Percentiles rank a stretch among this genome's conserved stretches.
Conservation (phyloP, 441 rosid species). For the Erysimum pusillum region DNA sequence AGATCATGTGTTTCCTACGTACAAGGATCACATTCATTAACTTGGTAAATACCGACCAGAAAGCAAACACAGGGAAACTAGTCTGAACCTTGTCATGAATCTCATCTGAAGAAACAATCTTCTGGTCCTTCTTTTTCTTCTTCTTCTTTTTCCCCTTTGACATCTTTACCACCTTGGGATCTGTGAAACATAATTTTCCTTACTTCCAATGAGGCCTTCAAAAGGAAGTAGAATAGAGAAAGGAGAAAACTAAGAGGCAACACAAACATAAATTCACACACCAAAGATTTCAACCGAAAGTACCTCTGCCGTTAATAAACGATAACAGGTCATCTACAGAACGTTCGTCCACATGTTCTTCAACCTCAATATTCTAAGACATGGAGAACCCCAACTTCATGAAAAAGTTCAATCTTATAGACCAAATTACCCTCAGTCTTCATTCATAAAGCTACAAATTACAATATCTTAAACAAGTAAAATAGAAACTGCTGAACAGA, state of each 20-base stretch:
- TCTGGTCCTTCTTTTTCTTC: slow-evolving; percentile 70
- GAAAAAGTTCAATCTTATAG: slow-evolving; percentile 21
- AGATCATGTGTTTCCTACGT: slow-evolving; percentile 58
- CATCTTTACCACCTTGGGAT: slow-evolving; percentile 66
- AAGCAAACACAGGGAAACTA: slow-evolving; percentile 31
- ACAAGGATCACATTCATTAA: slow-evolving; percentile 26
- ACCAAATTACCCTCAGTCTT: slow-evolving; percentile 4
- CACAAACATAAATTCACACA: slow-evolving; percentile 31
- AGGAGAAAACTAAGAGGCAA: slow-evolving; percentile 52
- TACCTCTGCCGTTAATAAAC: slow-evolving; percentile 86
- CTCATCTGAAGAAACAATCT: slow-evolving; percentile 49
- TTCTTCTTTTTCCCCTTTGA: slow-evolving; percentile 80
- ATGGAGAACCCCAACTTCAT: slow-evolving; percentile 38
- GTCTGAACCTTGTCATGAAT: slow-evolving; percentile 53
- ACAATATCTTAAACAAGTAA: slow-evolving; percentile 8
- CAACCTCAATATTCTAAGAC: slow-evolving; percentile 69
- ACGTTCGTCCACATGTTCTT: slow-evolving; percentile 77
- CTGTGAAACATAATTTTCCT: slow-evolving; percentile 62
- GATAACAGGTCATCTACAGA: slow-evolving; percentile 90
- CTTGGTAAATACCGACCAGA: slow-evolving; percentile 29
- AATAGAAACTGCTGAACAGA: slow-evolving; percentile 34
- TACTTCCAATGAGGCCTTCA: slow-evolving; percentile 53
- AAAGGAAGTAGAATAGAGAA: slow-evolving; percentile 53
- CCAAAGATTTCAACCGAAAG: slow-evolving; percentile 40
- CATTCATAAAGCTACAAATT: slow-evolving; percentile 24